Percentiles rank a stretch among this genome's conserved stretches.
Evolutionary conservation across 306 rosid genomes (phyloP).

Genomic region (Urtica urens): DNA sequence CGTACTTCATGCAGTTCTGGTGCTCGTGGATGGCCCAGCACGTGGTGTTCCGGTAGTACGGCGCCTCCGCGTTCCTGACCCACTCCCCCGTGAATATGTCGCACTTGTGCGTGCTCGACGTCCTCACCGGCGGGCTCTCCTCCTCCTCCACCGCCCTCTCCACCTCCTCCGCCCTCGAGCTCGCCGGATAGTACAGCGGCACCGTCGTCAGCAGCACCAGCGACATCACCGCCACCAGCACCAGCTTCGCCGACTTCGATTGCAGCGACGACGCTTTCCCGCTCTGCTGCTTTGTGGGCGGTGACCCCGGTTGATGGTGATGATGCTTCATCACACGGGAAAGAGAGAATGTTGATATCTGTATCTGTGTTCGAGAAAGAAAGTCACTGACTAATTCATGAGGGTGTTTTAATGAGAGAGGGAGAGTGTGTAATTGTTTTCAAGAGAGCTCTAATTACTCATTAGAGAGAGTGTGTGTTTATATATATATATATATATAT

Average conservation of each 20-base stretch:
- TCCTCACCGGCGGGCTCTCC: background rate
- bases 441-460: background rate
- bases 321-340: constrained; percentile 45
- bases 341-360: no score
- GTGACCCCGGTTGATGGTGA: constrained; percentile 31
- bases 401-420: background rate
- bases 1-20: constrained; percentile 81
- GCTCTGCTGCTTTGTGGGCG: constrained; percentile 9
- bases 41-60: constrained; percentile 57
- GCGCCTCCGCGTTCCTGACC: constrained; percentile 69
- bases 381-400: constrained; percentile 1
- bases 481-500: no score
- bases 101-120: constrained; percentile 23
- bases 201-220: constrained; percentile 34
- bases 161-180: no score
- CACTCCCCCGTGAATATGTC: constrained; percentile 78
- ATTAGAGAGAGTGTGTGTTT: no score
- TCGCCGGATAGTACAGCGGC: constrained; percentile 41
- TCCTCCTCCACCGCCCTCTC: no score
- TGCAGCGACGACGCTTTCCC: no score
- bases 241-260: constrained; percentile 33
- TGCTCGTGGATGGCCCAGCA: constrained; percentile 92
- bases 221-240: constrained; percentile 33
- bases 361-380: no score
- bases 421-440: background rate